phyloP scores from a whole-genome alignment of 192 early-diverging fungal species.

The Irineochytrium annulatum region DNA sequence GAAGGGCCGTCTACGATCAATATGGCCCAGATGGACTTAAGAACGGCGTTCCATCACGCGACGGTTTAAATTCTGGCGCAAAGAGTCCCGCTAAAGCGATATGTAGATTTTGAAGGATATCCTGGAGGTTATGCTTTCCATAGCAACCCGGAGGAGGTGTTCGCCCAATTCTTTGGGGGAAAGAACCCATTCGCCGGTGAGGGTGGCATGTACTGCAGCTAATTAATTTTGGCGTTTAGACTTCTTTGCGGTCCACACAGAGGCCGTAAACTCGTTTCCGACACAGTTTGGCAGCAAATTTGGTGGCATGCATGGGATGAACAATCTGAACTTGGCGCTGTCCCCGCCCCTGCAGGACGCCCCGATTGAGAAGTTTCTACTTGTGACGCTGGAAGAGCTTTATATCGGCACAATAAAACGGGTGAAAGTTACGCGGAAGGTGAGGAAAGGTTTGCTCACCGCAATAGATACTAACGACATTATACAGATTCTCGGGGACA shows the following conservation, averaged over 20 bases:
- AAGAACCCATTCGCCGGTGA: constrained; percentile 51
- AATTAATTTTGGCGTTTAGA: constrained; percentile 14
- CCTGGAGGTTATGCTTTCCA: constrained; percentile 50
- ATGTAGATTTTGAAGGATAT: constrained; percentile 43
- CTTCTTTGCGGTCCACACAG: constrained; percentile 42
- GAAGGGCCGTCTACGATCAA: constrained; percentile 53
- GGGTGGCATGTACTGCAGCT: constrained; percentile 11
- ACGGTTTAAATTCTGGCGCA: constrained; percentile 25
- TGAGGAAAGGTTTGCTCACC: constrained; percentile 8
- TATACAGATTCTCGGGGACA: constrained; percentile 45
- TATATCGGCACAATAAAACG: constrained; percentile 54
- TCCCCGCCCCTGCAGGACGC: constrained; percentile 35
- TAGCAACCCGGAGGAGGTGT: constrained; percentile 44
- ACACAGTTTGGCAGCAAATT: constrained; percentile 50
- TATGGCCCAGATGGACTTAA: constrained; percentile 49
- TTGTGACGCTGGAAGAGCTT: constrained; percentile 50
- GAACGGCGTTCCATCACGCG: constrained; percentile 43
- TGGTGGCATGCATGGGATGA: constrained; percentile 56
- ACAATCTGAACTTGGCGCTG: constrained; percentile 16
- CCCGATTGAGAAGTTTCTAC: constrained; percentile 35
- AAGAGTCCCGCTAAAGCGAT: neutral
- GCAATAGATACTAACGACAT: neutral
- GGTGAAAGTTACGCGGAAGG: constrained; percentile 47
- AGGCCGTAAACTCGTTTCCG: constrained; percentile 14
- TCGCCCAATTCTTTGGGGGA: constrained; percentile 50